Percentiles rank a stretch among this genome's conserved stretches.
Conservation (phyloP, 306 rosid species). For the Cicer yamashitae region DNA sequence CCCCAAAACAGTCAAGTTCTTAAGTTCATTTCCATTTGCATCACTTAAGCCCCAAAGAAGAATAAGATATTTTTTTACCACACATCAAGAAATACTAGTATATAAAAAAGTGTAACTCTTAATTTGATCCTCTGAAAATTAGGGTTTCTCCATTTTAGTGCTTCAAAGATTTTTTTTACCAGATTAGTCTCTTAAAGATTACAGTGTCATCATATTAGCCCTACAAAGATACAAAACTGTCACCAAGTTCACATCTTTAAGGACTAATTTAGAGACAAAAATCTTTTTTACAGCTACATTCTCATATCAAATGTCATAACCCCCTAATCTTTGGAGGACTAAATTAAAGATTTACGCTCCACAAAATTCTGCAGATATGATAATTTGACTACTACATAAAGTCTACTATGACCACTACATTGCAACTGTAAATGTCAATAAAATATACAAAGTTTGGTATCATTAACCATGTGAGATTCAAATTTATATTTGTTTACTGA, state of each 20-base stretch:
- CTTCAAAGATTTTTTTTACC: neutral
- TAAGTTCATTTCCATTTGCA: constrained; percentile 30
- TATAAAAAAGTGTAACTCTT: neutral
- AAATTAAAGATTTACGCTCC: neutral
- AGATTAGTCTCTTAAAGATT: neutral
- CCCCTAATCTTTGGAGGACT: neutral
- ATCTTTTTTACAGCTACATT: neutral
- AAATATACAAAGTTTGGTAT: constrained; percentile 24
- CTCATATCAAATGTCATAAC: constrained; percentile 11
- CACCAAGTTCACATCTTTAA: constrained; percentile 28
- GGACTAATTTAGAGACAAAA: neutral
- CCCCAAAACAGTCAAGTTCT: constrained; percentile 8
- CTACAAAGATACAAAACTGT: neutral
- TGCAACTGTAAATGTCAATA: constrained; percentile 37
- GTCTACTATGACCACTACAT: constrained; percentile 5
- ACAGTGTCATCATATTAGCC: neutral
- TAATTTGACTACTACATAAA: constrained; percentile 29
- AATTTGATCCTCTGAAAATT: constrained; percentile 6
- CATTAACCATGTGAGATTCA: constrained; percentile 37
- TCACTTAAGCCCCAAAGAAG: constrained; percentile 5
- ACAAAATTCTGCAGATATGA: constrained; percentile 21
- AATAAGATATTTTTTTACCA: neutral
- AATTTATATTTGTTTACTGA: constrained; percentile 29
- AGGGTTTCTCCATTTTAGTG: neutral
- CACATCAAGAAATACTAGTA: constrained; percentile 24